Percentiles rank a stretch among this genome's conserved stretches.
Conservation (phyloP, 495 filamentous ascomycete species). For the Parathielavia appendiculata region DNA sequence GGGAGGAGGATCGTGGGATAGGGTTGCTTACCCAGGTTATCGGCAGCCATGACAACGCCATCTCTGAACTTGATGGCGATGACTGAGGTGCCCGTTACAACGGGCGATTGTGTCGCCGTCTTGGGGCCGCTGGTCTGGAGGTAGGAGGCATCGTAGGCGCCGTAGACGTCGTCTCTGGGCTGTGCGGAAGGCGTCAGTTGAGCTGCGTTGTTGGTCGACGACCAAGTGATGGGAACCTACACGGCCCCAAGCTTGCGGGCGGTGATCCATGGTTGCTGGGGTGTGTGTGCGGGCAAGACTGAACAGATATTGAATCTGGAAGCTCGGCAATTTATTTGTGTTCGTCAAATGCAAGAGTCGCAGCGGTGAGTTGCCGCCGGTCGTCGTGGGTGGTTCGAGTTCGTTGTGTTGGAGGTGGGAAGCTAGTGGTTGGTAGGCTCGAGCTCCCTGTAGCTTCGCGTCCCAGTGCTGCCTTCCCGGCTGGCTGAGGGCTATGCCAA, state of each 20-base stretch:
- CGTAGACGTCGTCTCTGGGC: conserved; percentile 95
- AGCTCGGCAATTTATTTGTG: conserved; percentile 1
- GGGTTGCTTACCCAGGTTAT: conserved; percentile 72
- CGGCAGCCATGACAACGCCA: conserved; percentile 91
- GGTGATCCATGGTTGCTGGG: conserved; percentile 70
- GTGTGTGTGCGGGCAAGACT: conserved; percentile 1
- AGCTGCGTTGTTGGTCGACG: conserved; percentile 1
- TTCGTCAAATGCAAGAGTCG: not conserved
- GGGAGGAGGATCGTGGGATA: not conserved
- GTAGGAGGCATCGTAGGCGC: conserved; percentile 81
- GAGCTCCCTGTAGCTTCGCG: conserved; percentile 37
- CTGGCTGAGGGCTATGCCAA: conserved; percentile 22
- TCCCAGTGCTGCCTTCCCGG: conserved; percentile 36
- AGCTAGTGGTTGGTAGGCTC: conserved; percentile 24
- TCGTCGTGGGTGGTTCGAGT: conserved; percentile 5
- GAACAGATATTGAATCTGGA: conserved; percentile 16
- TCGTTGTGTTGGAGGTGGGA: conserved; percentile 17
- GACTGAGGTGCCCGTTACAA: conserved; percentile 95
- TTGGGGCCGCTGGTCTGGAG: conserved; percentile 65
- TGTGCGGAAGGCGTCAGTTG: conserved; percentile 33
- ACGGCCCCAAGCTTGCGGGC: conserved; percentile 93
- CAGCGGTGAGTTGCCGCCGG: not conserved
- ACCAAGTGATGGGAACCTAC: conserved; percentile 47
- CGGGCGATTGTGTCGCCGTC: conserved; percentile 80
- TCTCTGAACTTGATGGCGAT: conserved; percentile 91